Evolutionary conservation across 2,329 filamentous ascomycete genomes (phyloP).

Genomic region (Monascus ruber): DNA sequence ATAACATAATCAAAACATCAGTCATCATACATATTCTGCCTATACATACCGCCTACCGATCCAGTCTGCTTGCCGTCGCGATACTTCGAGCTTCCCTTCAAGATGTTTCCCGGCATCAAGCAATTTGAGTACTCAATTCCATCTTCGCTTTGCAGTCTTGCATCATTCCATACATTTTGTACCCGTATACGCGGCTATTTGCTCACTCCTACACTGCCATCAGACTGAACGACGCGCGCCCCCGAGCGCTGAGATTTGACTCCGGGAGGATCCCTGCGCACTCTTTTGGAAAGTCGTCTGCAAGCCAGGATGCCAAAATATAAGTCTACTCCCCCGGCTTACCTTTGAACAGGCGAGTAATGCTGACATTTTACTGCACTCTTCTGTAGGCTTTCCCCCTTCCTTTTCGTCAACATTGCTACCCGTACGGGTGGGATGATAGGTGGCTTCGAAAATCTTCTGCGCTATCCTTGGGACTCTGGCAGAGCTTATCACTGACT

Average conservation of each 20-base stretch:
- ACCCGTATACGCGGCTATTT: no score
- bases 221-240: background rate
- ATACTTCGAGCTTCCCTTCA: background rate
- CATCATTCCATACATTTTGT: no score
- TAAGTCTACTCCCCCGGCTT: slow-evolving; percentile 39
- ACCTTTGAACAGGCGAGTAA: slow-evolving; percentile 22
- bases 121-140: no score
- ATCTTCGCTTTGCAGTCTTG: no score
- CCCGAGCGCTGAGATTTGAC: background rate
- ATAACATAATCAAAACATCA: background rate
- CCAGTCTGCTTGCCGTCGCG: background rate
- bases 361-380: slow-evolving; percentile 37
- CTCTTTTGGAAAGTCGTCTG: no score
- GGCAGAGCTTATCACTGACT: slow-evolving; percentile 1
- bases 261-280: no score
- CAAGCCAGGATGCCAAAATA: slow-evolving; percentile 69
- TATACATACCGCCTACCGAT: background rate
- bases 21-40: background rate
- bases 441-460: no score
- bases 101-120: no score
- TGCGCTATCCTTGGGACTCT: slow-evolving; percentile 1
- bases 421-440: background rate
- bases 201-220: no score
- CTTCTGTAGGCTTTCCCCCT: slow-evolving; percentile 49
- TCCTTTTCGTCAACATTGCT: slow-evolving; percentile 6